Base-by-base conservation (phyloP, 2,329 filamentous ascomycete species). In the Teratosphaeria zuluensis region DNA sequence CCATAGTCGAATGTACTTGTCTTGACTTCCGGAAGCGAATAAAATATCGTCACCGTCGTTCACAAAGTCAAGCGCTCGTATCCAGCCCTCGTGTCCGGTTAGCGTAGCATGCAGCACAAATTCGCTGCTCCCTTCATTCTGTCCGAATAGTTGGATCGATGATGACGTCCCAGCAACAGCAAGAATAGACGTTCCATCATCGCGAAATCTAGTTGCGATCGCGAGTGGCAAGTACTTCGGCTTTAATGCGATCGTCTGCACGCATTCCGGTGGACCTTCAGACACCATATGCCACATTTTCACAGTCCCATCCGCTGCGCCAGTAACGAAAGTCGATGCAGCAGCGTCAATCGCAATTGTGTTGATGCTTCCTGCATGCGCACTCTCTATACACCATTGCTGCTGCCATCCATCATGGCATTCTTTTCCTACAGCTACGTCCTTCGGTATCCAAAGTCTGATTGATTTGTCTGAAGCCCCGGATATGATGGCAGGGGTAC, bases 1-100 rank as follows among this genome's bases (percentile, higher is more conserved):
- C 94, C 94, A 99, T 38, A 99, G 81, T 48, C 94, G 88, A 60
- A 97, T 87, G 68, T 97, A 99, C 75, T 95, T 96, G 74, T 99
- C 94, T 73, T 99, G 94, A 70, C 92, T 97, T 24, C 92, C 92
- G 11, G 92, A 97, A 0, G 92, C 90, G 21, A 99, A 81, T 24
- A 97, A 75, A 3, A 95, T 71, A 70, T 96, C 92, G 56, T 76
- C 73, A 0, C 74, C 64, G 24, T 94, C 89, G 60, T 77, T 77
- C 1, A 84, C 82, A 65, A 99, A 94, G 62, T 86, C 86, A 12
- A 99, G 78, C 14, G 90, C 92, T 54, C 92, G 82, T 53, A 99
- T 85, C 94, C 94, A 99, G 58, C 89, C 92, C 74, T 99, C 94
- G 68, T 99, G 94, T 3, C 94, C 94, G 0, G 84, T 81, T 21